Percentiles rank a stretch among this genome's conserved stretches.
phyloP scores from a whole-genome alignment of 1,284 basidiomycete genomes.

The Ceratorhiza oryzae-sativae region DNA sequence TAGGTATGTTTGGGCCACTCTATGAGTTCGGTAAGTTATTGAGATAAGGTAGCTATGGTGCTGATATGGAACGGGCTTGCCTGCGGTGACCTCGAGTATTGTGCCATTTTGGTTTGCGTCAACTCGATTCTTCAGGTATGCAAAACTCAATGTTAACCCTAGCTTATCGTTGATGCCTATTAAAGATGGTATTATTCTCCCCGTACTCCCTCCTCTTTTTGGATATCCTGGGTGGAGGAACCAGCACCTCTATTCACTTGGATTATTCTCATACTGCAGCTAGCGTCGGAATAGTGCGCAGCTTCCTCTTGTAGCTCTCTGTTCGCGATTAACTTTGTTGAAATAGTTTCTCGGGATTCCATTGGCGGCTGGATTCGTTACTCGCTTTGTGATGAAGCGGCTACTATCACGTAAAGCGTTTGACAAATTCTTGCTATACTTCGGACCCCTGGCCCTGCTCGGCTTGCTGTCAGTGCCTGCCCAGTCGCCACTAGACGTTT shows the following conservation, averaged over 20 bases:
- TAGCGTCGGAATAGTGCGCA: slow-evolving; percentile 68
- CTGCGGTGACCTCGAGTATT: slow-evolving; percentile 75
- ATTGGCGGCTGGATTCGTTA: slow-evolving; percentile 69
- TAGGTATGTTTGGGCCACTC: slow-evolving; percentile 45
- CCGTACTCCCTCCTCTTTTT: slow-evolving; percentile 80
- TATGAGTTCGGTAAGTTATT: neutral
- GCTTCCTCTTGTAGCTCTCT: slow-evolving; percentile 39
- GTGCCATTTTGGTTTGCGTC: slow-evolving; percentile 69
- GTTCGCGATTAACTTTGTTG: neutral
- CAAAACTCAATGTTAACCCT: slow-evolving; percentile 6
- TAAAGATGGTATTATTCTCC: slow-evolving; percentile 81
- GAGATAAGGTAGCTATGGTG: slow-evolving; percentile 68
- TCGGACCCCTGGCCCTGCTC: slow-evolving; percentile 74
- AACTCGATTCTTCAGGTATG: slow-evolving; percentile 54
- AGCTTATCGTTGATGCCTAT: slow-evolving; percentile 46
- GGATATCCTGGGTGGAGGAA: slow-evolving; percentile 67
- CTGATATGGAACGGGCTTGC: slow-evolving; percentile 88
- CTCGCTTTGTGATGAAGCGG: slow-evolving; percentile 64
- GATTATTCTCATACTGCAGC: slow-evolving; percentile 75
- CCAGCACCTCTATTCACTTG: slow-evolving; percentile 56
- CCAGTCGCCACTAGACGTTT: neutral
- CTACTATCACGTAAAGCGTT: slow-evolving; percentile 59
- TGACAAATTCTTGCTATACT: slow-evolving; percentile 69
- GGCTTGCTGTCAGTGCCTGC: slow-evolving; percentile 63
- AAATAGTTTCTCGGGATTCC: slow-evolving; percentile 75